Percentiles rank a stretch among this genome's conserved stretches.
phyloP scores from a whole-genome alignment of 768 basidiomycete species.

The Inosperma sp. region DNA sequence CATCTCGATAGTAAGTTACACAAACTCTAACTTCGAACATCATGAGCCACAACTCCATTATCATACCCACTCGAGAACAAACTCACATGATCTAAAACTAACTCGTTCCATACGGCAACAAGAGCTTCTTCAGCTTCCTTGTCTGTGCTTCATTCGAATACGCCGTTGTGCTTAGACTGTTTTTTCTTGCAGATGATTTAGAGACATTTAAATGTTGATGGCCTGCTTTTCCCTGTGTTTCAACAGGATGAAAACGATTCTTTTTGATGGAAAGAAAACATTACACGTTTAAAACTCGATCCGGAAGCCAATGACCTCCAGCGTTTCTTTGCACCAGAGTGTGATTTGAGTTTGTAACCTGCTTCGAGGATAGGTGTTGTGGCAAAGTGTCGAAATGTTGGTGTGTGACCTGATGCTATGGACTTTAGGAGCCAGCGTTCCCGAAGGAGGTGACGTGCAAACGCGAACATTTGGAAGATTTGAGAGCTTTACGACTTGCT shows the following conservation, averaged over 20 bases:
- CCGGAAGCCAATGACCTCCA: conserved; percentile 69
- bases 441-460: too few relatives aligned
- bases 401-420: too few relatives aligned
- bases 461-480: too few relatives aligned
- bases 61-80: too few relatives aligned
- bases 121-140: conserved; percentile 54
- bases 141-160: conserved; percentile 66
- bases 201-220: conserved; percentile 69
- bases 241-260: conserved; percentile 1
- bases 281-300: conserved; percentile 15
- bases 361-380: conserved; percentile 51
- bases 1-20: too few relatives aligned
- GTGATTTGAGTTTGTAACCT: conserved; percentile 75
- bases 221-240: conserved; percentile 61
- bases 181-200: conserved; percentile 63
- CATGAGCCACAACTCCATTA: too few relatives aligned
- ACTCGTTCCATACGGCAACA: conserved; percentile 60
- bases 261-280: background rate
- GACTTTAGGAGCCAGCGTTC: too few relatives aligned
- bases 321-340: conserved; percentile 77
- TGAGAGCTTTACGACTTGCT: too few relatives aligned
- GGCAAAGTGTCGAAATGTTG: conserved; percentile 39
- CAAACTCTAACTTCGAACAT: too few relatives aligned
- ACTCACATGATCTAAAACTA: too few relatives aligned
- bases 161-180: conserved; percentile 58